phyloP scores from a whole-genome alignment of 495 filamentous ascomycete species.

The Pseudoneurospora amorphoporcata region DNA sequence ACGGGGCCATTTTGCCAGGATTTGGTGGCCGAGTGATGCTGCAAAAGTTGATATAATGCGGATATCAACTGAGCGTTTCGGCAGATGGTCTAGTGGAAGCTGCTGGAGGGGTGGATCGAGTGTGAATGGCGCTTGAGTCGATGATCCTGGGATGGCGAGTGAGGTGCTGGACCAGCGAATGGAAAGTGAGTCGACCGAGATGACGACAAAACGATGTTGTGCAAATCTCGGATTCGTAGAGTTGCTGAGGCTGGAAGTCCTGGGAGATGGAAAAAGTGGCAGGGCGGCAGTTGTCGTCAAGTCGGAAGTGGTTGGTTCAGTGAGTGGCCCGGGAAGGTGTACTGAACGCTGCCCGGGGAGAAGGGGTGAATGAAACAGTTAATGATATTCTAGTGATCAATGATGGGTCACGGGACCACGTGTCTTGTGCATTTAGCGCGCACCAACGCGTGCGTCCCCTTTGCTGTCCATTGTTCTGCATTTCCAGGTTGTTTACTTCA shows the following conservation, averaged over 20 bases:
- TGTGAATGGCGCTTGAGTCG: background rate
- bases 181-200: background rate
- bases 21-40: background rate
- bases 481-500: background rate
- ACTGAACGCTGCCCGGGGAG: background rate
- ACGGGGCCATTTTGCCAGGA: conserved; percentile 25
- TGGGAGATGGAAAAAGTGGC: background rate
- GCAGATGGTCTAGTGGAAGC: background rate
- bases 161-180: background rate
- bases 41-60: background rate
- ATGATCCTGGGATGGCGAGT: background rate
- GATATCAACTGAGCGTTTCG: background rate
- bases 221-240: background rate
- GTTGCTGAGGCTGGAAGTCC: background rate
- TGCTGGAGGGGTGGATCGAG: background rate
- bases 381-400: background rate
- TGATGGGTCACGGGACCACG: background rate
- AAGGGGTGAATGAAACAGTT: background rate
- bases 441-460: conserved; percentile 6
- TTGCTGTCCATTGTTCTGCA: background rate
- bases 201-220: background rate
- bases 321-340: background rate
- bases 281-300: background rate
- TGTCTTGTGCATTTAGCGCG: background rate
- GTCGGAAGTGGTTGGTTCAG: background rate